Conservation (phyloP, 345 rosid genomes). For the Eucalyptus leucophloia region DNA sequence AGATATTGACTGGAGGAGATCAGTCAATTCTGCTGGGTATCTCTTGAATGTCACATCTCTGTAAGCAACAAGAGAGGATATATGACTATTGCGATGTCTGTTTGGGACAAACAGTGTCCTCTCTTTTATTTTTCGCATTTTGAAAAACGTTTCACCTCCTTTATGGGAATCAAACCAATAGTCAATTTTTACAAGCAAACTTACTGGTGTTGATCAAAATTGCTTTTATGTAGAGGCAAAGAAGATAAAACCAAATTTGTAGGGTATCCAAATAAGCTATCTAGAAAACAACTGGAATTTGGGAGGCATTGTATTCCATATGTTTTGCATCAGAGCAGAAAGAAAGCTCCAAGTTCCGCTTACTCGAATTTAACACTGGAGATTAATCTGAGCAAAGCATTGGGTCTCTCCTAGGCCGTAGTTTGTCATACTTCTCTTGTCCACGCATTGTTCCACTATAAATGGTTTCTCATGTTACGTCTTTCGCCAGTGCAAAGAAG, state of each 20-base stretch:
- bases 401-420: neutral
- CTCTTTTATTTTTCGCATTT: neutral
- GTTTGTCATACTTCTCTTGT: neutral
- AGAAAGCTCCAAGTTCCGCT: neutral
- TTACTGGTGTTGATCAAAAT: neutral
- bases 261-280: neutral
- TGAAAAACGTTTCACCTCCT: neutral
- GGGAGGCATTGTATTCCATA: neutral
- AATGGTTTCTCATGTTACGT: neutral
- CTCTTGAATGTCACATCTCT: neutral
- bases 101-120: neutral
- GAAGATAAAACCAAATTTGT: neutral
- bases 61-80: neutral
- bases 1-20: neutral
- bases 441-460: neutral
- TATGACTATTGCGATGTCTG: neutral
- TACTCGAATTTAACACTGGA: neutral
- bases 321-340: neutral
- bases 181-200: neutral
- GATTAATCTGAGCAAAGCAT: neutral
- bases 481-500: conserved; percentile 60
- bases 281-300: neutral
- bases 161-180: neutral
- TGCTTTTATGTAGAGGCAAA: neutral
- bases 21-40: neutral